Evolutionary conservation across 177 flowering plant genomes (phyloP).

Genomic region (Vitis hybrid): DNA sequence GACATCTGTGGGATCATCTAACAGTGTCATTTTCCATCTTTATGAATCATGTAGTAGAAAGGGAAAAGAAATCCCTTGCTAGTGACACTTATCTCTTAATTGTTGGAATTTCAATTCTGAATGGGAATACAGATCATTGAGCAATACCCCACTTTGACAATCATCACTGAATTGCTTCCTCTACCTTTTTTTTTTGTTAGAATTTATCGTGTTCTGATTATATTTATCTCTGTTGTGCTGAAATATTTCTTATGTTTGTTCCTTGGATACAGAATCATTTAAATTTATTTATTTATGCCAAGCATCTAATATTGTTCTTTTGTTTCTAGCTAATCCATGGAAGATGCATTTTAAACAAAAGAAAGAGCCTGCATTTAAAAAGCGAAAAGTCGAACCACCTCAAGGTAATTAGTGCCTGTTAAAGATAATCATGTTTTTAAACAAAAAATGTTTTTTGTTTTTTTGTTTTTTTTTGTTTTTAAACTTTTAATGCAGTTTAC

Average conservation of each 20-base stretch:
- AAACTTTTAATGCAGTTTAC: background rate
- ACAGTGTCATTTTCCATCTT: too few relatives aligned
- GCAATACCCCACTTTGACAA: too few relatives aligned
- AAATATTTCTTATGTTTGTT: background rate
- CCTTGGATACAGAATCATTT: background rate
- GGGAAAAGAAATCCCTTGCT: too few relatives aligned
- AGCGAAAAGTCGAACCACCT: conserved; percentile 65
- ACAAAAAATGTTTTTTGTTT: too few relatives aligned
- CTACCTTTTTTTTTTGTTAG: too few relatives aligned
- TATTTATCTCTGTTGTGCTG: background rate
- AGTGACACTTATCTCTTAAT: too few relatives aligned
- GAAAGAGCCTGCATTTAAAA: conserved; percentile 73
- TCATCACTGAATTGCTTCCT: background rate
- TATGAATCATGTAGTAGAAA: too few relatives aligned
- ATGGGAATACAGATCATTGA: too few relatives aligned
- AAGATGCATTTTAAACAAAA: conserved; percentile 52
- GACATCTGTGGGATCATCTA: too few relatives aligned
- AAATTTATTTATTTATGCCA: conserved; percentile 2
- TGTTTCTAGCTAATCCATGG: conserved; percentile 59
- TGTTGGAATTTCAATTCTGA: too few relatives aligned
- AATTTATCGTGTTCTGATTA: background rate
- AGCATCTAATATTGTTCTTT: conserved; percentile 11
- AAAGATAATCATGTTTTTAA: background rate
- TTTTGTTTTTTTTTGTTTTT: too few relatives aligned
- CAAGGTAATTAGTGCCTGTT: conserved; percentile 49